phyloP scores from a whole-genome alignment of 2,329 filamentous ascomycete species.

The Emericellopsis cladophorae region DNA sequence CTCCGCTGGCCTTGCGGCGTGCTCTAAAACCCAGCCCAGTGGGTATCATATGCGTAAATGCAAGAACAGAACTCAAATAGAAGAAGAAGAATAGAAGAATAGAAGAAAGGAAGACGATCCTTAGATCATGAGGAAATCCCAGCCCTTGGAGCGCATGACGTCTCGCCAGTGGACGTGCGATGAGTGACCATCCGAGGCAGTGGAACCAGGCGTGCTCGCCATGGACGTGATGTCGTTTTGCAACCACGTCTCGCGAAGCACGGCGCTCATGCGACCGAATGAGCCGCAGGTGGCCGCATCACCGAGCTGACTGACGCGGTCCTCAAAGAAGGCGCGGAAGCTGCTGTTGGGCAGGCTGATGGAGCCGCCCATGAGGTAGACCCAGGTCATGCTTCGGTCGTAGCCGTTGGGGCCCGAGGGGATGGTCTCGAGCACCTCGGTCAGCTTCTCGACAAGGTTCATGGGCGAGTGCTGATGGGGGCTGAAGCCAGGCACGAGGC shows the following conservation, averaged over 20 bases:
- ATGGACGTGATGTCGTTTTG: constrained; percentile 48
- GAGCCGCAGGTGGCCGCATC: constrained; percentile 70
- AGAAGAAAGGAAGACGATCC: constrained; percentile 17
- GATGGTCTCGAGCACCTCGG: constrained; percentile 66
- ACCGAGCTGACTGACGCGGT: constrained; percentile 62
- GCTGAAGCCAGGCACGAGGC: constrained; percentile 78
- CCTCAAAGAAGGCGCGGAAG: constrained; percentile 68
- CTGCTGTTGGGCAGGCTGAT: constrained; percentile 58
- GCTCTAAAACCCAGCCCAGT: constrained; percentile 22
- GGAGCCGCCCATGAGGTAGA: constrained; percentile 76
- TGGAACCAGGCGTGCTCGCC: constrained; percentile 20
- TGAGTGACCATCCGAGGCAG: constrained; percentile 24
- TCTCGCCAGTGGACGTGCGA: constrained; percentile 88
- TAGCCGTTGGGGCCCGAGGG: constrained; percentile 72
- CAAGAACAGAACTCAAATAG: constrained; percentile 8
- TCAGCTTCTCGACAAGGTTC: constrained; percentile 67
- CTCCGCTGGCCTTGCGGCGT: constrained; percentile 25
- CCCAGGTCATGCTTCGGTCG: constrained; percentile 87
- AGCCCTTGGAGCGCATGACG: constrained; percentile 80
- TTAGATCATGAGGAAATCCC: constrained; percentile 87
- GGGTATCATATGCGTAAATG: constrained; percentile 14
- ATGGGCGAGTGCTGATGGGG: constrained; percentile 61
- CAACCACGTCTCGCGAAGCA: constrained; percentile 77
- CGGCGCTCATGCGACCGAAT: constrained; percentile 67
- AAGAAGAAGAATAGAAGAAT: constrained; percentile 13